Base-by-base conservation (phyloP, 192 early-diverging fungal species). In the Backusella australiensis region DNA sequence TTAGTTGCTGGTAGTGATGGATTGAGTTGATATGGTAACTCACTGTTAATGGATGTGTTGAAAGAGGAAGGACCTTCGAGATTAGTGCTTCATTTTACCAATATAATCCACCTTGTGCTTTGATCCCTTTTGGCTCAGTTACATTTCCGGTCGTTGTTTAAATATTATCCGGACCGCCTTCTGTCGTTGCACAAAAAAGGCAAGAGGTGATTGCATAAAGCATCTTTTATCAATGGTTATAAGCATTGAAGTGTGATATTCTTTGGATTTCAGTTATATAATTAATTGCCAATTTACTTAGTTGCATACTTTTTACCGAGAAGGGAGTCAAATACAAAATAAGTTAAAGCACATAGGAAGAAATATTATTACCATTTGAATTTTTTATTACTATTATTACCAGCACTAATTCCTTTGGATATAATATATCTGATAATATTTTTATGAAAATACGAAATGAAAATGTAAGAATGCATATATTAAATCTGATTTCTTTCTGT, bases 1-100 rank as follows among this genome's bases (percentile, higher is more conserved):
- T 52, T 59, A 59, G 34, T 35, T 35, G 9, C 1, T 49, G 46
- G 6, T 49, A 11, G 23, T 29, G 21, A 63, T 63, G 56, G 56
- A 63, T 29, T 23, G 56, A 14, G 21, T 29, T 29, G 26, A 6
- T 63, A 63, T 26, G 21, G 23, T 63, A 63, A 63, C 56, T 63
- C 21, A 63, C 56, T 63, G 21, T 63, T 63, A 49, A 26, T 63
- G 56, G 56, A 63, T 63, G 56, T 29, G 56, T 63, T 63, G 56
- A 63, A 63, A 63, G 56, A 63, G 56, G 56, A 63, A 63, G 56
- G 46, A n/a, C 46, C 56, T 63, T 63, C 56, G 11, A 63, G 56
- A 63, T 63, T 11, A 29, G 23, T 63, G 56, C 23, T 29, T 29
- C 56, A 29, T 63, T 63, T 63, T 49, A n/a, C 46, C 56, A 11